These are phyloP conservation scores for Globisporangium carolinianum DNA, from an alignment of 352 stramenopile species.

Conservation along the genomic window DNA sequence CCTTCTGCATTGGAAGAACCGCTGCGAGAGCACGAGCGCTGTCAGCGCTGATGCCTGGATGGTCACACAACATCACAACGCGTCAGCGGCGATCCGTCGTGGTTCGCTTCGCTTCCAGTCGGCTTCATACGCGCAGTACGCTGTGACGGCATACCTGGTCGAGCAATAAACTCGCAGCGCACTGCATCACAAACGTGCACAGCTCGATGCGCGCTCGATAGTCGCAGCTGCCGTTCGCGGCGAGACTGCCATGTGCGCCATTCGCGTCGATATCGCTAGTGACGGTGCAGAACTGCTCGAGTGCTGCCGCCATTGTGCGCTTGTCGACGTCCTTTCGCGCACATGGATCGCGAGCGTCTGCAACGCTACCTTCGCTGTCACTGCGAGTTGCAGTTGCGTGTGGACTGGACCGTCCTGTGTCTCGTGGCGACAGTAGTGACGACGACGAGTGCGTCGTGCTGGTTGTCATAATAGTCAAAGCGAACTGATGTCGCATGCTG, in stretches of 20 bases:
- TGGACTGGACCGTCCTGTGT: too few relatives aligned
- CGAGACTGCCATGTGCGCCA: neutral
- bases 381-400: too few relatives aligned
- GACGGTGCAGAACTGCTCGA: neutral
- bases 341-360: too few relatives aligned
- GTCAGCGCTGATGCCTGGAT: neutral
- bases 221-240: neutral
- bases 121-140: neutral
- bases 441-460: too few relatives aligned
- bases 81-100: neutral
- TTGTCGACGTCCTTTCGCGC: too few relatives aligned
- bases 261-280: neutral
- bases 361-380: too few relatives aligned
- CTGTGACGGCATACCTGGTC: slow-evolving; percentile 7
- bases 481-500: too few relatives aligned
- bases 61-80: neutral
- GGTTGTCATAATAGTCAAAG: too few relatives aligned
- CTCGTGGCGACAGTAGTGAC: too few relatives aligned
- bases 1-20: neutral
- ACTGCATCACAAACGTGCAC: slow-evolving; percentile 9
- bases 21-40: neutral
- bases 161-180: slow-evolving; percentile 10
- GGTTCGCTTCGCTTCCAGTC: neutral
- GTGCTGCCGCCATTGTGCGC: neutral
- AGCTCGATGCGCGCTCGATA: slow-evolving; percentile 4